A percentile compares a stretch with the other conserved stretches of the same genome.
Evolutionary conservation across 352 stramenopile genomes (phyloP).

Genomic region (Pythium catenulatum): DNA sequence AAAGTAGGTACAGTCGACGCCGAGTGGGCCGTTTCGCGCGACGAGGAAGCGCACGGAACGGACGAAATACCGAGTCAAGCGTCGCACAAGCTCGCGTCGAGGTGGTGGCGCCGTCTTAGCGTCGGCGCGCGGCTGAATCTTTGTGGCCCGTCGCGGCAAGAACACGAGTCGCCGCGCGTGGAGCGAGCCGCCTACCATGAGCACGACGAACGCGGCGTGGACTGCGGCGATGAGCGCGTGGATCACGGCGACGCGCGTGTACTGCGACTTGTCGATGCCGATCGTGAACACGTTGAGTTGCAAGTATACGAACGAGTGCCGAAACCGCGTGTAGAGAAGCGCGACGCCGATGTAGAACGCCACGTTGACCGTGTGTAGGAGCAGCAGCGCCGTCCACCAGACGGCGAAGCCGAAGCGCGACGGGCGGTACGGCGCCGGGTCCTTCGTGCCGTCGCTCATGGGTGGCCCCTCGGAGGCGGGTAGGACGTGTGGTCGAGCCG

Average conservation of each 20-base stretch:
- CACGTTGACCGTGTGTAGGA: not conserved
- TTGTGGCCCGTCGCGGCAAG: no score
- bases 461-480: no score
- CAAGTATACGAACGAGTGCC: slow-evolving; percentile 1
- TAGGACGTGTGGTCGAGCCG: no score
- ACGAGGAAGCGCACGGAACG: not conserved
- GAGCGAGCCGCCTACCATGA: slow-evolving; percentile 25
- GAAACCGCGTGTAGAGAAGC: slow-evolving; percentile 22
- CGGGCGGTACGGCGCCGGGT: no score
- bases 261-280: not conserved
- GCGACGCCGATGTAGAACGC: slow-evolving; percentile 27
- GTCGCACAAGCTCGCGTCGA: no score
- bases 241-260: not conserved
- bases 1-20: slow-evolving; percentile 21
- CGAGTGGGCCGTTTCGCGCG: not conserved
- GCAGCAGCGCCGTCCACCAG: slow-evolving; percentile 21
- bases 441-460: no score
- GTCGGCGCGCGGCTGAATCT: no score
- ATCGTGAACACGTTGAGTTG: slow-evolving; percentile 13
- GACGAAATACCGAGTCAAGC: no score
- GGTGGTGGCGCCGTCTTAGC: no score
- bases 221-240: slow-evolving; percentile 16
- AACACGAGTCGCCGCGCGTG: slow-evolving; percentile 1
- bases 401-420: no score
- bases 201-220: slow-evolving; percentile 29